Evolutionary conservation across 2,329 filamentous ascomycete genomes (phyloP), one percentile per base, ranked within the genome.

Genomic region (Ophiostoma tasmaniense): DNA sequence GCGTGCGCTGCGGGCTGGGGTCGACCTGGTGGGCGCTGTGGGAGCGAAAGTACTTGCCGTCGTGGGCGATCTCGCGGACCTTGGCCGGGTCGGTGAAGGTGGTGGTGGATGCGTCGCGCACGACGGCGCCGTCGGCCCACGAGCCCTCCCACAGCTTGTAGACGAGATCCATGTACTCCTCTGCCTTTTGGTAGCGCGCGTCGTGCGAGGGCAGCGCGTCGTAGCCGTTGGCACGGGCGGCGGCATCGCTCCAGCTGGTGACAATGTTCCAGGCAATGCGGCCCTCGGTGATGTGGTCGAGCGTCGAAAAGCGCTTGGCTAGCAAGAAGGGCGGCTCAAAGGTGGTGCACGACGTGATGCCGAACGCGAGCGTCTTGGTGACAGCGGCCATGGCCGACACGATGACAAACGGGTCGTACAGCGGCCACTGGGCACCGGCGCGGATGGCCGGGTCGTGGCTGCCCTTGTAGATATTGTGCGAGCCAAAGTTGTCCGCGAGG

Each of bases 1-100:
- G 73, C 11, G 72, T 73, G 14, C 84, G 50, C 67, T 70, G 69
- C 33, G 67, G 69, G 33, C 39, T 59, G 42, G 69, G 69, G 67
- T 70, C 64, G 39, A 69, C 64, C 14, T 59, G 50, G 39, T 64
- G 52, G 20, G 59, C 33, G 42, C 55, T 65, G 7, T 65, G 22
- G 13, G 35, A n/a, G 14, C 61, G 37, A 33, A 64, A 61, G 52
- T 69, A 71, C 59, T 67, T 67, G 14, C 70, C 70, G 2, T 65
- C 3, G 59, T 70, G 69, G 17, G 66, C 28, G 50, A 71, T 67
- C 8, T 64, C 67, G n/a, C 67, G 68, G 13, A 71, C 67, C 59
- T 59, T 64, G 37, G 64, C 39, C 7, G 70, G 70, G 42, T 70
- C 55, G 8, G 50, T 62, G 20, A 66, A 68, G 3, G 65, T 69